Evolutionary conservation across 2,329 filamentous ascomycete species (phyloP), one percentile per base, ranked within the genome.

Genomic region (Hymenoscyphus linearis): DNA sequence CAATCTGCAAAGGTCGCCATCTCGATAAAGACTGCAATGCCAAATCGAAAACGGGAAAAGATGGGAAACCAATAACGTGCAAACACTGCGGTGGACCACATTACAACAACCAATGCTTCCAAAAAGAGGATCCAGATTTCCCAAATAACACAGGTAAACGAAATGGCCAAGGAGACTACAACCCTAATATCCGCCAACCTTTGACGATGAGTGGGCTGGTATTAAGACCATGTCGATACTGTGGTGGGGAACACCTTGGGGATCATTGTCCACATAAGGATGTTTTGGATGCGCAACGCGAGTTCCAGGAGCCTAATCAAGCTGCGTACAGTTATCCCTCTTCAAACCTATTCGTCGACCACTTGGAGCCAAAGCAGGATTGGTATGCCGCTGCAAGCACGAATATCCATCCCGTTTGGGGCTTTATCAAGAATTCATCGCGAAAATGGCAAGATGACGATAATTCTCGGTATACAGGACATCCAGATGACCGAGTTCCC

Each of bases 21-120:
- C 31, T 37, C 14, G 36, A 57, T 34, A 47, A 40, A 27, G 55
- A 57, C 7, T 57, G 55, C 37, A 57, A 25, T 18, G 55, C 36
- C 16, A 35, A 34, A 37, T 40, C 34, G 6, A 36, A 36, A 13
- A 4, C 16, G 12, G 22, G 22, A 3, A 10, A 18, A 14, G 36
- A 57, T 37, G 55, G 55, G 2, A 27, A 40, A 34, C 36, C 55
- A 2, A 22, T 57, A 2, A 16, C 7, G 10, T 57, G 55, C 18
- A 40, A 47, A 57, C 22, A 34, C 10, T 57, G 55, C 37, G 3
- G 16, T 4, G 55, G 55, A 25, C 36, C 55, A 1, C 55, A 57
- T 7, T 57, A 57, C 37, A 37, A 35, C 22, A 25, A 25, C 22
- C 36, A 40, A 27, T 57, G 55, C 22, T 37, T n/a, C 12, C 13